Percentiles rank a stretch among this genome's conserved stretches.
Conservation (phyloP, 768 basidiomycete species). For the Tephrocybe sp. region DNA sequence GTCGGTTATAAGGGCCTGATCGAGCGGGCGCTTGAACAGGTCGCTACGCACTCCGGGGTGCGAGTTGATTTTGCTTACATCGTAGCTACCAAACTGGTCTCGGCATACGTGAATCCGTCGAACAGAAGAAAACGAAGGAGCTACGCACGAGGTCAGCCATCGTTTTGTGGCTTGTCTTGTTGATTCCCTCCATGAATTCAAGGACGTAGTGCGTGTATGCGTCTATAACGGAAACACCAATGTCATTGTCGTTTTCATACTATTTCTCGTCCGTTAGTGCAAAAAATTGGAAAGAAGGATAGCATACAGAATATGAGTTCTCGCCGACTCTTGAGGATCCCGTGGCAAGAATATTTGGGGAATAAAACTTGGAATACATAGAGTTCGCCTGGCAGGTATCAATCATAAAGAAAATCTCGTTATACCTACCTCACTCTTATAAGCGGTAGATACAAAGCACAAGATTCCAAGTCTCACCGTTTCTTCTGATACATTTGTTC, state of each 20-base stretch:
- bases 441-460: background rate
- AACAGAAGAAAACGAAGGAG: background rate
- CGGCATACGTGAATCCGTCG: background rate
- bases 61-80: constrained; percentile 72
- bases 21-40: constrained; percentile 69
- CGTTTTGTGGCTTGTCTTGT: constrained; percentile 81
- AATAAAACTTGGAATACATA: constrained; percentile 91
- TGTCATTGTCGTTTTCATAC: constrained; percentile 92
- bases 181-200: constrained; percentile 87
- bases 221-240: constrained; percentile 96
- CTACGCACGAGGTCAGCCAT: constrained; percentile 79
- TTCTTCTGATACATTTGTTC: constrained; percentile 99
- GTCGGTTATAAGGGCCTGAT: constrained; percentile 66
- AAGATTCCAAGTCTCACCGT: constrained; percentile 46
- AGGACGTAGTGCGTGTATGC: constrained; percentile 90
- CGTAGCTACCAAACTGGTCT: constrained; percentile 74
- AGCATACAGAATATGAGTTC: constrained; percentile 87
- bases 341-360: constrained; percentile 88
- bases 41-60: constrained; percentile 88
- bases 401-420: constrained; percentile 96
- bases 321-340: constrained; percentile 83
- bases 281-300: background rate
- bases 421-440: constrained; percentile 56
- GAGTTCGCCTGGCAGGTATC: constrained; percentile 98
- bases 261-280: constrained; percentile 25